A percentile compares a stretch with the other conserved stretches of the same genome.
Evolutionary conservation across 169 alveolate species (phyloP).

Genomic region (Eimeria tenella): DNA sequence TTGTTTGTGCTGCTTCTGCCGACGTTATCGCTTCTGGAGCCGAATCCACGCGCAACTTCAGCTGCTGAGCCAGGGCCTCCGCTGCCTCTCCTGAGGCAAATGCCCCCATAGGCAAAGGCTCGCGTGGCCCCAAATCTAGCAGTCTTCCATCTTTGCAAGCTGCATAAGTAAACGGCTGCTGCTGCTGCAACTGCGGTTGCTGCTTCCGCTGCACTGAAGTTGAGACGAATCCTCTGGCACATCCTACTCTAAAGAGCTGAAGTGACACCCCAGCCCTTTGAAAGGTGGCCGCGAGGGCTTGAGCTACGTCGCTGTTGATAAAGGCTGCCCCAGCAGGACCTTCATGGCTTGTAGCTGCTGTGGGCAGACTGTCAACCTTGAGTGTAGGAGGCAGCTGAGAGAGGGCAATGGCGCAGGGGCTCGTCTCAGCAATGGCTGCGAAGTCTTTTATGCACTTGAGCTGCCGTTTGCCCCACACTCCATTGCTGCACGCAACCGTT

Average conservation of each 20-base stretch:
- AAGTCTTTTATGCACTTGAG: slow-evolving; percentile 64
- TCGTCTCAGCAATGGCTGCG: slow-evolving; percentile 51
- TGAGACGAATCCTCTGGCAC: slow-evolving; percentile 66
- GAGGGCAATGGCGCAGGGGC: slow-evolving; percentile 71
- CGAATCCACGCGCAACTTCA: slow-evolving; percentile 42
- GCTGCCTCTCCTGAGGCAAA: slow-evolving; percentile 65
- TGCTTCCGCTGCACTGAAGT: slow-evolving; percentile 17
- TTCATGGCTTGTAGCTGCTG: not conserved
- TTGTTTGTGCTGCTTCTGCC: not conserved
- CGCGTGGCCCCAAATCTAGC: slow-evolving; percentile 32
- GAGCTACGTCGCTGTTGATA: slow-evolving; percentile 44
- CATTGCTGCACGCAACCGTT: slow-evolving; percentile 68
- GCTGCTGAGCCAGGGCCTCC: slow-evolving; percentile 56
- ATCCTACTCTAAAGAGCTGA: slow-evolving; percentile 58
- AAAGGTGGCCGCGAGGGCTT: slow-evolving; percentile 53
- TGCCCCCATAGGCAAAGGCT: slow-evolving; percentile 60
- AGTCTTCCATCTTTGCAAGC: slow-evolving; percentile 59
- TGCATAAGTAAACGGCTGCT: slow-evolving; percentile 47
- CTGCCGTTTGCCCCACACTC: slow-evolving; percentile 65
- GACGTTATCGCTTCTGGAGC: slow-evolving; percentile 37
- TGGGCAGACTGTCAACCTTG: slow-evolving; percentile 15
- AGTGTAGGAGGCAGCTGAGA: slow-evolving; percentile 56
- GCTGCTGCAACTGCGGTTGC: slow-evolving; percentile 33
- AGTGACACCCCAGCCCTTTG: slow-evolving; percentile 62
- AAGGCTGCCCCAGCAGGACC: slow-evolving; percentile 29